A percentile compares a stretch with the other conserved stretches of the same genome.
Conservation (phyloP, 805 yeast genomes). For the Lipomyces mesembrius region DNA sequence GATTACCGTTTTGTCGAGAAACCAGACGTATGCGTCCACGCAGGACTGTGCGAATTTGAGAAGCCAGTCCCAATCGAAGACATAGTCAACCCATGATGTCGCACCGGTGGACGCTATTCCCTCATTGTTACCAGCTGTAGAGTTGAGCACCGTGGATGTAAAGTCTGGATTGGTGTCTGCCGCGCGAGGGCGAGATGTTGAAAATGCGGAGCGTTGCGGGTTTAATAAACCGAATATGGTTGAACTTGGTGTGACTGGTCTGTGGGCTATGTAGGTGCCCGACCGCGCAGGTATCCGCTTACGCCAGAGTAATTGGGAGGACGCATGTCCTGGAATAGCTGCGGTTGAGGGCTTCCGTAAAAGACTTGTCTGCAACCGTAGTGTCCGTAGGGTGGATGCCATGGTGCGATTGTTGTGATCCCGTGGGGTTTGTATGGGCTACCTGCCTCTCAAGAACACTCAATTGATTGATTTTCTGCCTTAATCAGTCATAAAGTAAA, state of each 20-base stretch:
- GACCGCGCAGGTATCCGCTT: neutral
- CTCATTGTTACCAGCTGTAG: neutral
- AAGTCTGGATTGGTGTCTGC: neutral
- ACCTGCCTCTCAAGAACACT: neutral
- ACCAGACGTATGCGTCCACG: constrained; percentile 3
- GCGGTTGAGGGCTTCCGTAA: neutral
- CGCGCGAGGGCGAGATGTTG: neutral
- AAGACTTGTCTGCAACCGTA: neutral
- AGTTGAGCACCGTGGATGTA: neutral
- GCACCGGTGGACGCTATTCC: neutral
- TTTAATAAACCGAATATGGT: neutral
- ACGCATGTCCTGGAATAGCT: neutral
- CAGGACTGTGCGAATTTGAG: constrained; percentile 1
- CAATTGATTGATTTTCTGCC: neutral
- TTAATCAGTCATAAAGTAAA: no score
- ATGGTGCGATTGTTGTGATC: neutral
- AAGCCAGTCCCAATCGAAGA: constrained; percentile 3
- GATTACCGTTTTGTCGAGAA: neutral
- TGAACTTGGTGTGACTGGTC: neutral
- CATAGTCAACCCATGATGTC: neutral
- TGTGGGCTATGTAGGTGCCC: neutral
- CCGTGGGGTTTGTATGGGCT: neutral
- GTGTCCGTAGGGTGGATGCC: neutral
- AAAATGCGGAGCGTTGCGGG: neutral
- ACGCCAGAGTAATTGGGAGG: neutral